Evolutionary conservation across 2,329 filamentous ascomycete species (phyloP).

Genomic region (Colletotrichum phormii): DNA sequence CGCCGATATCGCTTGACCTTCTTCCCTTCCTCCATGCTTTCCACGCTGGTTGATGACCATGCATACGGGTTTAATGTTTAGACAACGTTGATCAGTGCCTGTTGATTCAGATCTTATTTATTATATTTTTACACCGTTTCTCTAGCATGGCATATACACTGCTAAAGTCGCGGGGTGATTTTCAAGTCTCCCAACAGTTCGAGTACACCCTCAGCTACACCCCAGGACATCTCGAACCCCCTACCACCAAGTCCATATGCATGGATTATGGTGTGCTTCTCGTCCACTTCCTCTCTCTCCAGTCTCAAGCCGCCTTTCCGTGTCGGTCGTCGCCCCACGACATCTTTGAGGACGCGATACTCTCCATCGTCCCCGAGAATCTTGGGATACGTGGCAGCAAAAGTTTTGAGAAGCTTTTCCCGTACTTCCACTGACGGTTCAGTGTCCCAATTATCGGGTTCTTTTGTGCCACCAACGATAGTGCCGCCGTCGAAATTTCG

Average conservation of each 20-base stretch:
- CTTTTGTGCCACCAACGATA: slow-evolving; percentile 74
- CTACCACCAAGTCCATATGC: slow-evolving; percentile 71
- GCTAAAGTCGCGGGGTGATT: slow-evolving; percentile 5
- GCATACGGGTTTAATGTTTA: background rate
- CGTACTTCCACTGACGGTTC: slow-evolving; percentile 60
- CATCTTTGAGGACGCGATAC: slow-evolving; percentile 52
- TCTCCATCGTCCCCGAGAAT: slow-evolving; percentile 45
- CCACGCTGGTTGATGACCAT: background rate
- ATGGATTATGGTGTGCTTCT: slow-evolving; percentile 53
- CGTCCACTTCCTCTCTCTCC: slow-evolving; percentile 57
- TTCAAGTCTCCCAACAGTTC: slow-evolving; percentile 46
- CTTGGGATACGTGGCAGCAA: slow-evolving; percentile 49
- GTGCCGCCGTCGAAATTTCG: slow-evolving; percentile 72
- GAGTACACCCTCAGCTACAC: slow-evolving; percentile 63
- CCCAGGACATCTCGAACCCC: slow-evolving; percentile 72
- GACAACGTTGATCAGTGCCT: background rate
- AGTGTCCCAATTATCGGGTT: slow-evolving; percentile 66
- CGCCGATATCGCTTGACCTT: background rate
- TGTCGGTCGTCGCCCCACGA: slow-evolving; percentile 59
- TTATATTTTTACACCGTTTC: background rate
- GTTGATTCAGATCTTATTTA: background rate
- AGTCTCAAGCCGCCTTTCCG: slow-evolving; percentile 62
- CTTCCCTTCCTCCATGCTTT: background rate
- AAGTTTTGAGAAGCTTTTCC: slow-evolving; percentile 55
- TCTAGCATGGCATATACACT: background rate